Conservation (phyloP, 139 green algal species). For the Chlorella sp. region DNA sequence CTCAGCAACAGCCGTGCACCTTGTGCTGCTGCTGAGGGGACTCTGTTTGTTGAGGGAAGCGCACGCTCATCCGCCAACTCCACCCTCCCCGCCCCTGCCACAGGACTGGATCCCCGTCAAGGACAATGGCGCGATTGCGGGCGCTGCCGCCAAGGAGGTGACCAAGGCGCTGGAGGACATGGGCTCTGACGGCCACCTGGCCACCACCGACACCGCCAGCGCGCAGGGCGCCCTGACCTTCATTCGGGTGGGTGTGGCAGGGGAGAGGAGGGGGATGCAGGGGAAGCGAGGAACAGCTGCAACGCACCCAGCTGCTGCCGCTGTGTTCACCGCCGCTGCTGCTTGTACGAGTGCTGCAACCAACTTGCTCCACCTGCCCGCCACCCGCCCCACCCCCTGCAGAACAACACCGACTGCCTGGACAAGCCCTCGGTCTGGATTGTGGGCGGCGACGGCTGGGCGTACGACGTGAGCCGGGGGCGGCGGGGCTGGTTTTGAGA, state of each 20-base stretch:
- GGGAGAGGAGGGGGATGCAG: background rate
- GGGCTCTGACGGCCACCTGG: background rate
- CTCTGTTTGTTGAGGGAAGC: no score
- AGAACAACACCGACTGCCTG: slow-evolving; percentile 56
- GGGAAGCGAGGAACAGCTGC: no score
- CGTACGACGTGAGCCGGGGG: slow-evolving; percentile 60
- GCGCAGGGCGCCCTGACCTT: slow-evolving; percentile 7
- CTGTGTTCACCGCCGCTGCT: no score
- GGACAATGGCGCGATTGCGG: slow-evolving; percentile 41
- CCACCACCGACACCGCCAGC: background rate
- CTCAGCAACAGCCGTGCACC: no score
- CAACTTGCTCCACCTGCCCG: background rate
- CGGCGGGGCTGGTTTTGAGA: no score
- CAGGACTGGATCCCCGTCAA: slow-evolving; percentile 50
- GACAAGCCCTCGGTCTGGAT: slow-evolving; percentile 73
- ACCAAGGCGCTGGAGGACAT: background rate
- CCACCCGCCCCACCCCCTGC: background rate
- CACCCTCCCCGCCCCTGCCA: background rate
- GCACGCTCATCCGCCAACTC: no score
- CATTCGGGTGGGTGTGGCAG: background rate
- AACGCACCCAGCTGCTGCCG: background rate
- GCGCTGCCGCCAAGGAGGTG: slow-evolving; percentile 20
- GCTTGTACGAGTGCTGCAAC: no score
- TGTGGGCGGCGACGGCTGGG: slow-evolving; percentile 70
- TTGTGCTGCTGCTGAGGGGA: no score